Conservation (phyloP, 2,329 filamentous ascomycete species). For the Diatrype stigma region DNA sequence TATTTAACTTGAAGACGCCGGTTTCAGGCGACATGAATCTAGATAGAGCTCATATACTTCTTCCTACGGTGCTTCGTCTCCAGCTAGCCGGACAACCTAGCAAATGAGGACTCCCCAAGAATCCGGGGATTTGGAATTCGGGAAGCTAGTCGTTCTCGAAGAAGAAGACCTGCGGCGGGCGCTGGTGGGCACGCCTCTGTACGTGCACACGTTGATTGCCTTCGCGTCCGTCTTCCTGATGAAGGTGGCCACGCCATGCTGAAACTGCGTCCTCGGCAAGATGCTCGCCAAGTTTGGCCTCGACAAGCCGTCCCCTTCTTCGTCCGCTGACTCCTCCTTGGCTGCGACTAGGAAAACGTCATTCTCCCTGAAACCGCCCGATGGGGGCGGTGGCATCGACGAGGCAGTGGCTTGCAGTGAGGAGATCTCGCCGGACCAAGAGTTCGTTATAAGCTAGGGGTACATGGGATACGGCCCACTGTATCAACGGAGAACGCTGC, state of each 20-base stretch:
- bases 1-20: background rate
- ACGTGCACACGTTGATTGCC: constrained; percentile 34
- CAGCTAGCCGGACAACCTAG: no score
- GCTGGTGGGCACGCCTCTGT: constrained; percentile 31
- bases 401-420: background rate
- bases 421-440: background rate
- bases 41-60: no score
- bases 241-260: constrained; percentile 30
- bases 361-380: no score
- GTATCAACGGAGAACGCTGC: background rate
- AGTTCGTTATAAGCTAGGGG: constrained; percentile 6
- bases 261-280: constrained; percentile 30
- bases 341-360: no score
- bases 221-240: constrained; percentile 33
- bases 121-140: no score
- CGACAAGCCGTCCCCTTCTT: no score
- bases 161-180: constrained; percentile 29
- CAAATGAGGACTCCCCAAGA: no score
- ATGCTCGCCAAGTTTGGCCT: constrained; percentile 23
- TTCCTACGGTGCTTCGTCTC: no score
- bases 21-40: no score
- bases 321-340: no score
- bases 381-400: no score
- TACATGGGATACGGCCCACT: constrained; percentile 6
- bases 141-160: constrained; percentile 28